Evolutionary conservation across 129 eudicot genomes (phyloP).

Genomic region (Apium graveolens): DNA sequence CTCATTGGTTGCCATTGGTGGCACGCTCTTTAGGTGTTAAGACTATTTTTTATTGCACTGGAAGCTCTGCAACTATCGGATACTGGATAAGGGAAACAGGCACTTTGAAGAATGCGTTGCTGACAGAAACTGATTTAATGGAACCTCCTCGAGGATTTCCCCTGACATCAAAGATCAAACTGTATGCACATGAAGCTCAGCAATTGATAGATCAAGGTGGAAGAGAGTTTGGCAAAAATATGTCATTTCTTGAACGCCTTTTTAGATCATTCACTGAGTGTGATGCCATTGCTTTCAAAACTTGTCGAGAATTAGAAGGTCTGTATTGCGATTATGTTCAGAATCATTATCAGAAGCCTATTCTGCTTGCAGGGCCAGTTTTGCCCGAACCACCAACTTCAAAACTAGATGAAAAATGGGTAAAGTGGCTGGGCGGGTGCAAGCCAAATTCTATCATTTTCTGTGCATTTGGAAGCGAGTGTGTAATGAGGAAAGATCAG

Average conservation of each 20-base stretch:
- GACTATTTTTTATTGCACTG: constrained; percentile 8
- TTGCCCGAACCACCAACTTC: constrained; percentile 16
- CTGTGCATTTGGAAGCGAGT: constrained; percentile 32
- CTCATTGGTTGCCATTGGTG: constrained; percentile 29
- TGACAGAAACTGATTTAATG: neutral
- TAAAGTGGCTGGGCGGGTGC: constrained; percentile 19
- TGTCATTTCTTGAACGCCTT: neutral
- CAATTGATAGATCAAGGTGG: neutral
- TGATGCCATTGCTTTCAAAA: constrained; percentile 29
- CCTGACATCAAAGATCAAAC: neutral
- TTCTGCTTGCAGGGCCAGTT: constrained; percentile 34
- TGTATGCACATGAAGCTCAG: constrained; percentile 13
- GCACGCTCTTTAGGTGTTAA: constrained; percentile 22
- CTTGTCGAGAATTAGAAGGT: constrained; percentile 31
- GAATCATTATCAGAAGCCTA: constrained; percentile 15
- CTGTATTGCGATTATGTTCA: constrained; percentile 22
- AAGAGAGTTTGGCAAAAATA: neutral
- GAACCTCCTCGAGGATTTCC: constrained; percentile 18
- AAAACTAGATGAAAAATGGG: constrained; percentile 20
- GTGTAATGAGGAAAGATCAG: constrained; percentile 10
- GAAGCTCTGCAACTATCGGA: neutral
- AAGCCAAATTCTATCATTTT: constrained; percentile 16
- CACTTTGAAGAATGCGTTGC: neutral
- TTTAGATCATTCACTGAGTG: neutral
- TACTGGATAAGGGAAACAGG: neutral